Evolutionary conservation across 345 rosid genomes (phyloP).

Genomic region (Rhodamnia argentea): DNA sequence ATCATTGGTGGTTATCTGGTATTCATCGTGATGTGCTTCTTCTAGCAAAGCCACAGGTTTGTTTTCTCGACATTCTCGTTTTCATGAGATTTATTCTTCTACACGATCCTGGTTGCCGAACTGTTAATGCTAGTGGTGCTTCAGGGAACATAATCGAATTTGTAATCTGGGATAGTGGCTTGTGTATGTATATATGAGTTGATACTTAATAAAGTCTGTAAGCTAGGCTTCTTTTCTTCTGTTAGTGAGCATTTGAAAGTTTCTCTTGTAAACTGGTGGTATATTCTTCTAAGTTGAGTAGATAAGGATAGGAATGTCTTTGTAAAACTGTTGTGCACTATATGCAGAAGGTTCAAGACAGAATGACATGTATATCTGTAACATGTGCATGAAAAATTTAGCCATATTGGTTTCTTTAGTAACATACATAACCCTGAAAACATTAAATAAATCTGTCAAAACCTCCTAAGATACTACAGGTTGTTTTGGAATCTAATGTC

Average conservation of each 20-base stretch:
- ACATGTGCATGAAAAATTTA: neutral
- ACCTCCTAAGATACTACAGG: neutral
- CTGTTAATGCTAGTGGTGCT: neutral
- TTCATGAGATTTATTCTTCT: neutral
- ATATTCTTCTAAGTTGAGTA: neutral
- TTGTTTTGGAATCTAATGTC: neutral
- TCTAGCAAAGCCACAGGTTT: slow-evolving; percentile 93
- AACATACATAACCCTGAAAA: neutral
- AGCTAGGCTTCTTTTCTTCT: neutral
- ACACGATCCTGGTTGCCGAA: neutral
- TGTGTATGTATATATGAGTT: neutral
- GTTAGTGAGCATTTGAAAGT: neutral
- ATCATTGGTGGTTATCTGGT: slow-evolving; percentile 99
- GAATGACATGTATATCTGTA: neutral
- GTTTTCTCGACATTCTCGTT: neutral
- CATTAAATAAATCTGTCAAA: neutral
- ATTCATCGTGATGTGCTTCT: slow-evolving; percentile 95
- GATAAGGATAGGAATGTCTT: neutral
- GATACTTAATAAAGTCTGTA: neutral
- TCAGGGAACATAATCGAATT: neutral
- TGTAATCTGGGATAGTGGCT: neutral
- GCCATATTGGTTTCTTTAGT: neutral
- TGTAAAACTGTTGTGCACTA: neutral
- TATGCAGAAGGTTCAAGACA: neutral
- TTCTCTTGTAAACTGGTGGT: neutral